Base-by-base conservation (phyloP, 106 monocot genomes). In the Iris macrosiphon region DNA sequence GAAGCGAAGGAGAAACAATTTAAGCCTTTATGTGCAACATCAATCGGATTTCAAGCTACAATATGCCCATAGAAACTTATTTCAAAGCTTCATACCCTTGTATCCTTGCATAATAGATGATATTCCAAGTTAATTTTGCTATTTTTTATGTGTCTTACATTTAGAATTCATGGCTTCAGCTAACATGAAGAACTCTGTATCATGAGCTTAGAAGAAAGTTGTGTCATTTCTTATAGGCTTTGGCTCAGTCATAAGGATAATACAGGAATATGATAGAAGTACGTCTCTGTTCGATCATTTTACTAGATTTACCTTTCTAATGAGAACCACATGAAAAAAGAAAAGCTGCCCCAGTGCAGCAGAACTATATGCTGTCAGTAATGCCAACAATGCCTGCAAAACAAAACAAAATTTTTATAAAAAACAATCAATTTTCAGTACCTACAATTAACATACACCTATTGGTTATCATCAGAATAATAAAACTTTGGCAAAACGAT, bases 251-350 rank as follows among this genome's bases (percentile, higher is more conserved):
- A n/a, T n/a, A n/a, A n/a, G n/a, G n/a, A 10, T 35, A 35, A 10
- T 43, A 43, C 14, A 10, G 4, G n/a, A 43, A 3, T 7, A 16
- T 43, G 4, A 13, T 9, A 10, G 4, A 43, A 3, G 7, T 43
- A 14, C 4, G 48, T 14, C 17, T 4, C 15, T 55, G 15, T 34
- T 15, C 19, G 14, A 40, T 58, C 40, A 6, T 13, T 40, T 8
- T 20, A 41, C 30, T 40, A 57, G 18, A 17, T 12, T 4, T 57
- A 96, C 96, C 96, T 98, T 98, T 70, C 73, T 73, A 34, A 98
- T 98, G 42, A 98, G 86, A 67, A 91, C 80, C 24, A 91, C 75
- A 66, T 98, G 96, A 67, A 98, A 98, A 62, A 87, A 80, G 72
- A 98, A 90, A 44, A 98, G 87, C 57, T 98, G 90, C 18, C 87